phyloP scores from a whole-genome alignment of 345 rosid species.

The Trapa incisa region DNA sequence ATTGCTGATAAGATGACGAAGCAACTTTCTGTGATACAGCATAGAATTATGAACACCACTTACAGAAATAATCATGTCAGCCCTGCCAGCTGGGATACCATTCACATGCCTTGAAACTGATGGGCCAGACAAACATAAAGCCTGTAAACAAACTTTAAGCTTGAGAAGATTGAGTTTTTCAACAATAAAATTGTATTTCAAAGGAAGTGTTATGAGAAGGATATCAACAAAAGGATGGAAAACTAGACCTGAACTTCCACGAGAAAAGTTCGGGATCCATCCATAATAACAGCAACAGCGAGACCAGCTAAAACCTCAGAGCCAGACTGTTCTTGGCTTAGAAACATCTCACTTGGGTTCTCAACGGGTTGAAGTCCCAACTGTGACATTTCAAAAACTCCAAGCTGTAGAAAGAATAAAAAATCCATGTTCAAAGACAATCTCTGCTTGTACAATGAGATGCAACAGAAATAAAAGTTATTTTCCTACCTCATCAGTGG shows the following conservation, averaged over 20 bases:
- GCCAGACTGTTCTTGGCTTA: slow-evolving; percentile 54
- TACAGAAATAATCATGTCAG: slow-evolving; percentile 86
- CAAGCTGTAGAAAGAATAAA: slow-evolving; percentile 47
- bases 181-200: neutral
- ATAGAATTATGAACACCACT: slow-evolving; percentile 12
- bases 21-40: neutral
- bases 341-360: slow-evolving; percentile 74
- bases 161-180: neutral
- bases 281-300: slow-evolving; percentile 84
- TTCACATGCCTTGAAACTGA: slow-evolving; percentile 60
- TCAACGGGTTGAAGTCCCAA: slow-evolving; percentile 60
- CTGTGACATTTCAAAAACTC: slow-evolving; percentile 82
- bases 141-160: slow-evolving; percentile 29
- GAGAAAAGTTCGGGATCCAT: slow-evolving; percentile 80
- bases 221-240: neutral
- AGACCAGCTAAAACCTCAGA: slow-evolving; percentile 81
- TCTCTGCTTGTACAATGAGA: neutral
- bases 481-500: slow-evolving; percentile 65
- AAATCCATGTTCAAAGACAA: neutral
- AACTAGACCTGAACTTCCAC: slow-evolving; percentile 77
- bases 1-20: neutral
- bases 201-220: neutral
- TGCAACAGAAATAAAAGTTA: neutral
- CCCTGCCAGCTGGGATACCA: slow-evolving; percentile 73
- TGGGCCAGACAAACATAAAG: slow-evolving; percentile 59